Evolutionary conservation across 139 green algal species (phyloP), one percentile per base, ranked within the genome.

Genomic region (Tetradesmus lagerheimii): DNA sequence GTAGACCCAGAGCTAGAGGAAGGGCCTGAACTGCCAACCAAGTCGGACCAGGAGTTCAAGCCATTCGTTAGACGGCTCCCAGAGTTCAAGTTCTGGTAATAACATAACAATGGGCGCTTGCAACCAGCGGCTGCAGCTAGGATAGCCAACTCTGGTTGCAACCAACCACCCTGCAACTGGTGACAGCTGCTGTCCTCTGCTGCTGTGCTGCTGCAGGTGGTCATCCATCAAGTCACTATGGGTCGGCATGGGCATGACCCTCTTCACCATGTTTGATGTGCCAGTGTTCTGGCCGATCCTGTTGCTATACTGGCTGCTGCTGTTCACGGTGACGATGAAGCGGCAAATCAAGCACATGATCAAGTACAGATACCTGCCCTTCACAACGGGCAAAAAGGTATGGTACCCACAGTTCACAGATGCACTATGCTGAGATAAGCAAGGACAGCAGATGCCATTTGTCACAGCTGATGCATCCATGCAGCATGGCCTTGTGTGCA

Each of bases 211-310:
- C 37, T 90, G 90, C 95, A 98, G 96, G 95, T 97, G 95, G 80
- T 93, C 95, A 2, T 96, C 95, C 29, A 92, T 95, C 20, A 98
- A 97, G 87, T 97, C 96, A 0, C 81, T 99, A 8, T 41, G 97
- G 14, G 90, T 99, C 0, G 98, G 96, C 2, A 96, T 98, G 75
- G 75, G 62, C 5, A 95, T 98, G 90, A 99, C 98, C 1, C 98
- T 99, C 87, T 99, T 99, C 92, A 92, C 94, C 94, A 96, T 92
- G 18, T 98, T 99, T 90, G 98, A 99, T 81, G 95, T 99, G n/a
- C 98, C 98, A 12, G 98, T 99, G 1, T 99, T 99, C 92, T 99
- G 98, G 98, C 98, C 98, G 45, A 99, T 99, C 84, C 94, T 99
- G 79, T 90, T 99, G 38, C 80, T 99, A 31, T 99, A 99, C 92